These are phyloP conservation scores for Yamadazyma sp. DNA, from an alignment of 805 yeast species.

Conservation along the genomic window DNA sequence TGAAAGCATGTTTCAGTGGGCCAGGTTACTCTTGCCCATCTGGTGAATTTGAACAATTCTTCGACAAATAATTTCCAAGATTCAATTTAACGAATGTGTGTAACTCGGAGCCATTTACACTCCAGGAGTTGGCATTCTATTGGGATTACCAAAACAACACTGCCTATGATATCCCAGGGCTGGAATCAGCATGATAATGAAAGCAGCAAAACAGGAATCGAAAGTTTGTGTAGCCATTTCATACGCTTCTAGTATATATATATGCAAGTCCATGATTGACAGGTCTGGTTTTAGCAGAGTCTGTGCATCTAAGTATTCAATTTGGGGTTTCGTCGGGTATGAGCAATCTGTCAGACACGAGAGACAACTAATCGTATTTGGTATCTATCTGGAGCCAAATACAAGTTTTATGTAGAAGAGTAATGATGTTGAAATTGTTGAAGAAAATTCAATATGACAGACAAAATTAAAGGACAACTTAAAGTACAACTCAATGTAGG, in stretches of 20 bases:
- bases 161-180: not conserved
- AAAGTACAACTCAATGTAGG: too few species aligned
- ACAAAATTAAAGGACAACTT: too few species aligned
- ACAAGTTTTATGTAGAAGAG: too few species aligned
- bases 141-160: constrained; percentile 31
- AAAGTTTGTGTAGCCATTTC: not conserved
- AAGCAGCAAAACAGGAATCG: not conserved
- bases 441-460: too few species aligned
- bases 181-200: not conserved
- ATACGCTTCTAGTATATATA: not conserved
- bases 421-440: too few species aligned
- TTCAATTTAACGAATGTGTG: constrained; percentile 27
- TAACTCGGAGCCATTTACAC: constrained; percentile 18
- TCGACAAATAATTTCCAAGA: constrained; percentile 20
- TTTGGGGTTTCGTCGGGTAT: too few species aligned
- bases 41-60: constrained; percentile 16
- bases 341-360: too few species aligned
- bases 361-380: too few species aligned
- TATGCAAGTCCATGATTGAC: too few species aligned
- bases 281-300: too few species aligned
- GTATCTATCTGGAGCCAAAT: too few species aligned
- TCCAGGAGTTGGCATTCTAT: constrained; percentile 31
- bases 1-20: constrained; percentile 30
- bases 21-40: constrained; percentile 39
- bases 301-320: too few species aligned